These are phyloP conservation scores for Musa troglodytarum DNA, from an alignment of 176 grass and related monocot genomes.

Conservation along the genomic window DNA sequence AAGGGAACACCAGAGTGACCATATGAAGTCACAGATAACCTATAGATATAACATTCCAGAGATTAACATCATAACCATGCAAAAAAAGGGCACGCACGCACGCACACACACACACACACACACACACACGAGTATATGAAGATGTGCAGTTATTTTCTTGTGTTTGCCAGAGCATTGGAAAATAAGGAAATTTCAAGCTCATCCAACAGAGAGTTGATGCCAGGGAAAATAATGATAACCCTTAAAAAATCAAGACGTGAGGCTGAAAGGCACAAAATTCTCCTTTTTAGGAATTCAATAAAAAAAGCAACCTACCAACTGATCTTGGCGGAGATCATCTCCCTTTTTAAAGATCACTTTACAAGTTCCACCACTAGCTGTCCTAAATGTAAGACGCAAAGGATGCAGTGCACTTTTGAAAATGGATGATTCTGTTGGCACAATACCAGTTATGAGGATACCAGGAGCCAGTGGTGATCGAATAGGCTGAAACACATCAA, in stretches of 20 bases:
- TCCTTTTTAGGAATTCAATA: neutral
- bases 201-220: too few species aligned
- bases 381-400: slow-evolving; percentile 75
- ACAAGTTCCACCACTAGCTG: slow-evolving; percentile 50
- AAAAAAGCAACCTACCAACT: slow-evolving; percentile 49
- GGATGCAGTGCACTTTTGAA: slow-evolving; percentile 83
- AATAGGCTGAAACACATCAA: slow-evolving; percentile 59
- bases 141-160: too few species aligned
- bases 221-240: neutral
- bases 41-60: too few species aligned
- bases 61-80: too few species aligned
- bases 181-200: too few species aligned
- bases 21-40: too few species aligned
- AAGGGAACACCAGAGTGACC: too few species aligned
- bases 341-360: slow-evolving; percentile 95
- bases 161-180: too few species aligned
- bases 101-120: too few species aligned
- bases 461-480: slow-evolving; percentile 64
- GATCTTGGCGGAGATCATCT: slow-evolving; percentile 94
- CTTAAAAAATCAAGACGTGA: too few species aligned
- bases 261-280: neutral
- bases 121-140: too few species aligned
- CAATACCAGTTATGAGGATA: slow-evolving; percentile 58
- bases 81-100: too few species aligned
- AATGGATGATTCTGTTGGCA: slow-evolving; percentile 76